Evolutionary conservation across 2,329 filamentous ascomycete species (phyloP), one percentile per base, ranked within the genome.

Genomic region (Calonectria henricotiae): DNA sequence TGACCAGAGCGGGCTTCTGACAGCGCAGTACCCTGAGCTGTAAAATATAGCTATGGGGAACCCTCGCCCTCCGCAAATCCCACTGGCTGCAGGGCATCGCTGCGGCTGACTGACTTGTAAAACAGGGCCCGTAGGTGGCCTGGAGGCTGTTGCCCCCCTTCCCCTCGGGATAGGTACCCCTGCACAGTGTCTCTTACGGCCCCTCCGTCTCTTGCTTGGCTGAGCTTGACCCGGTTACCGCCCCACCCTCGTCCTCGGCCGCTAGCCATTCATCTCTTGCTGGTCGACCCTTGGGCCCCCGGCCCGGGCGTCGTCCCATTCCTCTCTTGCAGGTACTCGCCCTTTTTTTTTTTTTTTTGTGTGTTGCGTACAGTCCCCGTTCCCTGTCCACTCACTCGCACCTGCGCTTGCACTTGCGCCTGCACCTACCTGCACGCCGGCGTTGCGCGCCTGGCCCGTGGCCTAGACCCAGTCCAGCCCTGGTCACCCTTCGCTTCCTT

Each of bases 181-280:
- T 61, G 72, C 76, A 77, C 76, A 77, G 76, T 77, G 76, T 47
- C 61, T 58, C 64, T 61, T 62, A 75, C 76, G 75, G 74, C 62
- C 47, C 69, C 65, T 69, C 63, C 58, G 58, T 60, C 60, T 64
- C 47, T 58, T 60, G 37, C 55, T 63, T 63, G 49, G 70, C 73
- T 71, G 65, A 68, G 69, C 55, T 60, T 62, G 54, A 43, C 67
- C 44, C n/a, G 44, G 60, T 60, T 46, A 47, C 27, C 17, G 37
- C 41, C 43, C 67, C 67, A 69, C 67, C 62, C 39, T 41, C 69
- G 67, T 69, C 62, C 63, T 69, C 70, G 67, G 65, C 69, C 69
- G 58, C 66, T 72, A 65, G 37, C 62, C 73, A 73, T 49, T 62
- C 63, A 63, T 20, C 35, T 23, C 43, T 46, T 35, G 62, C 67